These are phyloP conservation scores for Withania somnifera DNA, from an alignment of 305 asterid genomes.

Conservation along the genomic window DNA sequence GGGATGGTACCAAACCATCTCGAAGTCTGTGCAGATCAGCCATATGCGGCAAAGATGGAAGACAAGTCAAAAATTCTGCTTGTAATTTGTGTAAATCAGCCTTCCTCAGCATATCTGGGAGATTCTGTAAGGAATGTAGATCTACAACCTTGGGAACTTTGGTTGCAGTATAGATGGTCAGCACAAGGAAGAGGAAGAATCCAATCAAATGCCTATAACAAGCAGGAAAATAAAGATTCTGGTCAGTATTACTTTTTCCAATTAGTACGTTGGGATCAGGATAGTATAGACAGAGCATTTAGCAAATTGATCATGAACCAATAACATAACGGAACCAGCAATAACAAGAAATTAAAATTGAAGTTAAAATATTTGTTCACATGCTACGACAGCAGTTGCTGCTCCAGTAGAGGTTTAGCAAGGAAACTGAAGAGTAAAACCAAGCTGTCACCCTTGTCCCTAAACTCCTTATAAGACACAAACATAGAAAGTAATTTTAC, in stretches of 20 bases:
- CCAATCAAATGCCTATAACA: conserved; percentile 92
- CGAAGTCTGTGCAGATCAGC: conserved; percentile 58
- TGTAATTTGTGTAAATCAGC: conserved; percentile 70
- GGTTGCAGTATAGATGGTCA: conserved; percentile 86
- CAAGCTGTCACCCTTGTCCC: not conserved
- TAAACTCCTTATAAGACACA: not conserved
- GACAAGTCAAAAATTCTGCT: conserved; percentile 51
- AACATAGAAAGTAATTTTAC: not conserved
- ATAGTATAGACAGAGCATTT: not conserved
- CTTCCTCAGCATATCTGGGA: conserved; percentile 58
- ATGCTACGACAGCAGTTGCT: not conserved
- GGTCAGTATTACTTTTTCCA: not conserved
- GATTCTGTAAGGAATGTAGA: conserved; percentile 43
- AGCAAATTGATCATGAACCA: not conserved
- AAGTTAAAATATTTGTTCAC: not conserved
- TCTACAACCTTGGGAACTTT: conserved; percentile 68
- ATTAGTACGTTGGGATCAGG: not conserved
- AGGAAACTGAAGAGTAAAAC: not conserved
- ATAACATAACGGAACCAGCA: not conserved
- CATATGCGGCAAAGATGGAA: conserved; percentile 72
- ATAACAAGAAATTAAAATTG: not conserved
- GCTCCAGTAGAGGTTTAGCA: not conserved
- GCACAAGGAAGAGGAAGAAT: conserved; percentile 80
- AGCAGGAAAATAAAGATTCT: not conserved
- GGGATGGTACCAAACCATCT: conserved; percentile 46